These are phyloP conservation scores for Borovskyia barvae DNA, from an alignment of 208 protist genomes.

Conservation along the genomic window DNA sequence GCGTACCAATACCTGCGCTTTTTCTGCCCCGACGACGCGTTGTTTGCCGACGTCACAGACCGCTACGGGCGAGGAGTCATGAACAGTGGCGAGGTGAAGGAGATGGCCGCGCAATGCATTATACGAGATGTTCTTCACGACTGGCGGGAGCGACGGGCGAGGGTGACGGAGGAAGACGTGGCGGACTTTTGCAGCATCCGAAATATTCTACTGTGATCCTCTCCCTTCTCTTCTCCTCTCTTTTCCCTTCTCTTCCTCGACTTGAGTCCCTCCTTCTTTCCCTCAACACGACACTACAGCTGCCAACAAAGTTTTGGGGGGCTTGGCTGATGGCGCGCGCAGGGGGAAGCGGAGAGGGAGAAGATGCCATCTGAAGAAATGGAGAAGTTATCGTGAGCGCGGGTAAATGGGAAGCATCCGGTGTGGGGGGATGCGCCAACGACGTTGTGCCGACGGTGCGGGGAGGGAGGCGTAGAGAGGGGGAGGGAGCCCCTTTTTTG, in stretches of 20 bases:
- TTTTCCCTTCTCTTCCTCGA: background rate
- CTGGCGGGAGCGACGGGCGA: slow-evolving; percentile 58
- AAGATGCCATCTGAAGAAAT: no score
- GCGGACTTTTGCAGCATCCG: slow-evolving; percentile 64
- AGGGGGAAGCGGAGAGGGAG: no score
- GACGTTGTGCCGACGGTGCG: background rate
- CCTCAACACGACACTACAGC: no score
- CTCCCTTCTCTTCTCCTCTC: background rate
- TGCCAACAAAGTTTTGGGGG: no score
- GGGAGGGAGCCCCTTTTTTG: no score
- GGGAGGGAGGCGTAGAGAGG: background rate
- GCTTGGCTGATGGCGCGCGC: no score
- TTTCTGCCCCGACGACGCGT: slow-evolving; percentile 95
- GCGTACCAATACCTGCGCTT: slow-evolving; percentile 96
- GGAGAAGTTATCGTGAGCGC: no score
- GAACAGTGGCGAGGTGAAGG: slow-evolving; percentile 84
- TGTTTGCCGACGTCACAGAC: slow-evolving; percentile 82
- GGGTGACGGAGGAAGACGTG: slow-evolving; percentile 74
- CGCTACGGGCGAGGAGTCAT: slow-evolving; percentile 63
- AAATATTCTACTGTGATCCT: slow-evolving; percentile 63
- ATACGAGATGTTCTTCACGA: slow-evolving; percentile 58
- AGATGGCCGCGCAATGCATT: slow-evolving; percentile 64
- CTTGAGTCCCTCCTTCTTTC: no score
- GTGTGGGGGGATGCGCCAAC: background rate
- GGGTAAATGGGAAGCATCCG: background rate